These are phyloP conservation scores for Pythium phragmiticola DNA, from an alignment of 352 stramenopile genomes.

Conservation along the genomic window DNA sequence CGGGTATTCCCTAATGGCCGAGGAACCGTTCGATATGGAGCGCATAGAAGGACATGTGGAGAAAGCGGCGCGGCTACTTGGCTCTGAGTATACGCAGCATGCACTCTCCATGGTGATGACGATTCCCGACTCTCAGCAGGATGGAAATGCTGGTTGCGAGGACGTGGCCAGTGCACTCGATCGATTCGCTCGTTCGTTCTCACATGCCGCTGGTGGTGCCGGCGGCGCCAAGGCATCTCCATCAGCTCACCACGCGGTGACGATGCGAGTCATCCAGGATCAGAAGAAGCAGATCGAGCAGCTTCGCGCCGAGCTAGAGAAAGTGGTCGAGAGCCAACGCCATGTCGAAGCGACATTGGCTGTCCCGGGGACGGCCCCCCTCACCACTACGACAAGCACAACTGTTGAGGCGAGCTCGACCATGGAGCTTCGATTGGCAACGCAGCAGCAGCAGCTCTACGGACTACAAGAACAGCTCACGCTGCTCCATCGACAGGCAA, in stretches of 20 bases:
- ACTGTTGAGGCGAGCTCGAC: background rate
- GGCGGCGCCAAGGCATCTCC: conserved; percentile 15
- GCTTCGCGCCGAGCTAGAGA: conserved; percentile 38
- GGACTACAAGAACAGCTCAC: conserved; percentile 36
- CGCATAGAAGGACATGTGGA: conserved; percentile 46
- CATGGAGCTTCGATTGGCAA: conserved; percentile 19
- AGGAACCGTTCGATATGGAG: conserved; percentile 57
- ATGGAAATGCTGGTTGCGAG: conserved; percentile 14
- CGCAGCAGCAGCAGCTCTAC: conserved; percentile 29
- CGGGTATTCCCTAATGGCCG: conserved; percentile 56
- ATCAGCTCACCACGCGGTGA: conserved; percentile 21
- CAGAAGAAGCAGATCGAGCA: conserved; percentile 48
- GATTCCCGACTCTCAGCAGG: background rate
- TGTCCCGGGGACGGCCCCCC: background rate
- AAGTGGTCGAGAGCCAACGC: conserved; percentile 45
- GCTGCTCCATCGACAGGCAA: conserved; percentile 36
- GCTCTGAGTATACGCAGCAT: conserved; percentile 69
- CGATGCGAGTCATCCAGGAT: conserved; percentile 25
- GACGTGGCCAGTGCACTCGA: conserved; percentile 32
- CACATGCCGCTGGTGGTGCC: conserved; percentile 31
- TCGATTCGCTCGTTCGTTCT: conserved; percentile 60
- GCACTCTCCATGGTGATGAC: conserved; percentile 46
- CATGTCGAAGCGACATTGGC: conserved; percentile 29
- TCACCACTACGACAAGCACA: background rate
- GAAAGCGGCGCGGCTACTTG: conserved; percentile 51